Evolutionary conservation across 768 basidiomycete genomes (phyloP), one percentile per base, ranked within the genome.

Genomic region (Psilocybe azurescens): DNA sequence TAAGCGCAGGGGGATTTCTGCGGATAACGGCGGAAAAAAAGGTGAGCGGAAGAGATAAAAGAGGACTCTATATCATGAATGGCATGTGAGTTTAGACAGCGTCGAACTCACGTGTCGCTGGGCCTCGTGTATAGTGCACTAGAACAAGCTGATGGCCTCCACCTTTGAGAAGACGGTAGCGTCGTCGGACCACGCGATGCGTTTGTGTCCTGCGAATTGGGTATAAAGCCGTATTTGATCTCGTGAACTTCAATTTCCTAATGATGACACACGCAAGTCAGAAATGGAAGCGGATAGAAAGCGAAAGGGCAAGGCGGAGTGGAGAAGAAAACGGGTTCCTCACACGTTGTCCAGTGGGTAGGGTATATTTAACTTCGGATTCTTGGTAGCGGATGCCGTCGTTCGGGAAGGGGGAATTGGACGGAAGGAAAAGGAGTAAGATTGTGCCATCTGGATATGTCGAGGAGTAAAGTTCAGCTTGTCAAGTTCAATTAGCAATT

Each of bases 301-400:
- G 28, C 52, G 29, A 16, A 29, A 11, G 59, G 9, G 52, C 6
- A 50, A 13, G 39, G 52, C 18, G 46, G 44, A 44, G n/a, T 50
- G 10, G 30, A 32, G 24, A 50, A 18, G 46, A 36, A 32, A 44
- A 36, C 55, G 59, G 62, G 53, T 56, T 11, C 77, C 88, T 70
- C 73, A 90, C 90, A 63, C 87, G 86, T 62, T 76, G 78, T 9
- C 79, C 84, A 52, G 77, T 78, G 32, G 86, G 80, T 5, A 89
- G 79, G 39, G 75, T 73, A 69, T 80, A 86, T 66, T 86, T 85
- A 47, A 83, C 82, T 70, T 94, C 93, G 56, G 85, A 75, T 60
- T 93, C 93, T 65, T 89, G 86, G 71, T 83, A 95, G 46, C 90
- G 86, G 59, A 94, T 80, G 18, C 93, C 93, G 67, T 95, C 93